These are phyloP conservation scores for Orbilia blumenaviensis DNA, from an alignment of 2,329 filamentous ascomycete genomes.

Conservation along the genomic window DNA sequence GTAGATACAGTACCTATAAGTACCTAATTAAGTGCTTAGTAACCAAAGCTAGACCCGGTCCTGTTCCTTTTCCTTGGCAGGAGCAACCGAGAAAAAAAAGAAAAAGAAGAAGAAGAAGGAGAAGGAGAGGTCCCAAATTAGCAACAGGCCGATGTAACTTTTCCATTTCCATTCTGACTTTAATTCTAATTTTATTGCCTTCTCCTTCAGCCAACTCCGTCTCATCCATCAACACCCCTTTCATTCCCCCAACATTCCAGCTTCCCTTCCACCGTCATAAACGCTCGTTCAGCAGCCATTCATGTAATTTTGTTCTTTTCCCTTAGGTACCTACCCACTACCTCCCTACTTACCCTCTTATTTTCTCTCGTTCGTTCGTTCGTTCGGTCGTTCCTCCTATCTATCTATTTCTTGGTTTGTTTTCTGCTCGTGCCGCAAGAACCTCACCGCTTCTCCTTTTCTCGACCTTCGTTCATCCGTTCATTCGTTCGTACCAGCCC, in stretches of 20 bases:
- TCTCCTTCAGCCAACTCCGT: slow-evolving; percentile 7
- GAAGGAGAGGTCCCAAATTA: slow-evolving; percentile 43
- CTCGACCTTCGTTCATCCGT: neutral
- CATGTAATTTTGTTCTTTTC: neutral
- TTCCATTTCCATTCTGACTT: too few relatives aligned
- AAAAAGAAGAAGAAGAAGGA: too few relatives aligned
- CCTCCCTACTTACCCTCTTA: neutral
- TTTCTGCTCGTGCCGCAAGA: neutral
- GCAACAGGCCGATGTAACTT: slow-evolving; percentile 31
- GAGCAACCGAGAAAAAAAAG: neutral
- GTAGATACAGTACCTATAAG: too few relatives aligned
- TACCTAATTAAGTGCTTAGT: too few relatives aligned
- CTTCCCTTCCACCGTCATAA: neutral
- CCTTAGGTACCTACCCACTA: neutral
- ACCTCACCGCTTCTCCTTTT: neutral
- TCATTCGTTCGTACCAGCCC: too few relatives aligned
- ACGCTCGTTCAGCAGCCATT: slow-evolving; percentile 9
- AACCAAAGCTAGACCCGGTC: too few relatives aligned
- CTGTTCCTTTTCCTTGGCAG: slow-evolving; percentile 25
- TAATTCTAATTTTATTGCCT: neutral
- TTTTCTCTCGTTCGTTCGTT: neutral
- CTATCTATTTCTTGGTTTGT: neutral
- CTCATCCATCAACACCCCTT: neutral
- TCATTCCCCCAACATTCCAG: slow-evolving; percentile 8
- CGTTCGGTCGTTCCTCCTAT: neutral